A percentile compares a stretch with the other conserved stretches of the same genome.
These are phyloP conservation scores for Podospora fimiseda DNA, from an alignment of 495 filamentous ascomycete species.

Conservation along the genomic window DNA sequence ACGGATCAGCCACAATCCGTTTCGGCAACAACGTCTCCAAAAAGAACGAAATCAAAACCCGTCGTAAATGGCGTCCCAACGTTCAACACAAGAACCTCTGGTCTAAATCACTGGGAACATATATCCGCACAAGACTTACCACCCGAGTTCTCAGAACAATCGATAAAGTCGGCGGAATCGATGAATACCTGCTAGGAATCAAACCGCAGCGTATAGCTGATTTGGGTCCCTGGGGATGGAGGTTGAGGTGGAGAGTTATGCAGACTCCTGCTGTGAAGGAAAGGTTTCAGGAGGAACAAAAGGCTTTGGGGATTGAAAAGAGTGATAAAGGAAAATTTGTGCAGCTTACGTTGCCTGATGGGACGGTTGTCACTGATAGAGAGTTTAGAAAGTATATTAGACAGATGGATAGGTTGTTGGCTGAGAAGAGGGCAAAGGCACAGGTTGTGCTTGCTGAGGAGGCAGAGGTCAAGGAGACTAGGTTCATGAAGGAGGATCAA, in stretches of 20 bases:
- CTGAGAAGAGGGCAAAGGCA: conserved; percentile 16
- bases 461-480: conserved; percentile 30
- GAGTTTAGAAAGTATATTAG: neutral
- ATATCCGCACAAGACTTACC: conserved; percentile 68
- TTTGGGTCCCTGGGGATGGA: conserved; percentile 82
- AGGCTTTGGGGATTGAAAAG: conserved; percentile 30
- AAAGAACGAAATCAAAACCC: conserved; percentile 72
- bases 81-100: conserved; percentile 72
- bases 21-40: conserved; percentile 89
- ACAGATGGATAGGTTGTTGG: conserved; percentile 36
- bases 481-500: conserved; percentile 22
- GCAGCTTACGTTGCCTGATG: conserved; percentile 8
- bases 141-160: conserved; percentile 76
- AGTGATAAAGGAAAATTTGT: conserved; percentile 7
- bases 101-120: conserved; percentile 56
- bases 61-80: conserved; percentile 83
- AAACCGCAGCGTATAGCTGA: conserved; percentile 70
- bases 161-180: conserved; percentile 78
- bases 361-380: neutral
- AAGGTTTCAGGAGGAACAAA: conserved; percentile 52
- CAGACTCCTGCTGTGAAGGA: conserved; percentile 58
- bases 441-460: conserved; percentile 2
- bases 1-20: conserved; percentile 68
- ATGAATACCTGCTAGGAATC: conserved; percentile 78
- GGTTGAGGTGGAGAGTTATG: conserved; percentile 78